These are phyloP conservation scores for Penicillium egyptiacum DNA, from an alignment of 495 filamentous ascomycete genomes.

Conservation along the genomic window DNA sequence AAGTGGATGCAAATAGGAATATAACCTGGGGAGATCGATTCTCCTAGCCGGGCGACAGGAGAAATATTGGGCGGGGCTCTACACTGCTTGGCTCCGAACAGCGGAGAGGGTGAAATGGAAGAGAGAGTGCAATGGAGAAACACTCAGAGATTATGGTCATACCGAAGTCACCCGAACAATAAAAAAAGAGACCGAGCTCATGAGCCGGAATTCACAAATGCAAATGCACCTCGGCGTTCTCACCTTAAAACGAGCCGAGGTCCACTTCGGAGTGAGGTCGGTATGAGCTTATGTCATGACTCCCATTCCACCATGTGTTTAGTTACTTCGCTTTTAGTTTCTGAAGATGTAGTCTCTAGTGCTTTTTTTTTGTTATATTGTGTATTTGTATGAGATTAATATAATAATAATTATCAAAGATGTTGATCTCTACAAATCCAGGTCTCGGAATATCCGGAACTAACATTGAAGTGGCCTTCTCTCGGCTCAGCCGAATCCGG, in stretches of 20 bases:
- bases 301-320: background rate
- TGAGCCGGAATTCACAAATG: constrained; percentile 12
- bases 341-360: background rate
- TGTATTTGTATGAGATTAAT: background rate
- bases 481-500: constrained; percentile 9
- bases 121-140: background rate
- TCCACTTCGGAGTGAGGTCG: constrained; percentile 23
- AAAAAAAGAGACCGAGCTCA: constrained; percentile 1
- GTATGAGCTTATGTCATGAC: constrained; percentile 13
- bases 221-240: constrained; percentile 37
- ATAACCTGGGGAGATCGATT: constrained; percentile 12
- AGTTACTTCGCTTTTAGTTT: background rate
- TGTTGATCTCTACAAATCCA: background rate
- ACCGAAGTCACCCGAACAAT: constrained; percentile 13
- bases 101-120: background rate
- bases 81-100: constrained; percentile 4
- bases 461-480: background rate
- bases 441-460: background rate
- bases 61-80: constrained; percentile 26
- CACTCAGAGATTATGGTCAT: background rate
- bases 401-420: background rate
- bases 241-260: constrained; percentile 41
- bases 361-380: background rate
- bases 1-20: constrained; percentile 9
- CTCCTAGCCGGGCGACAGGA: constrained; percentile 20